Percentiles rank a stretch among this genome's conserved stretches.
Conservation (phyloP, 2,329 filamentous ascomycete genomes). For the Tolypocladium album region DNA sequence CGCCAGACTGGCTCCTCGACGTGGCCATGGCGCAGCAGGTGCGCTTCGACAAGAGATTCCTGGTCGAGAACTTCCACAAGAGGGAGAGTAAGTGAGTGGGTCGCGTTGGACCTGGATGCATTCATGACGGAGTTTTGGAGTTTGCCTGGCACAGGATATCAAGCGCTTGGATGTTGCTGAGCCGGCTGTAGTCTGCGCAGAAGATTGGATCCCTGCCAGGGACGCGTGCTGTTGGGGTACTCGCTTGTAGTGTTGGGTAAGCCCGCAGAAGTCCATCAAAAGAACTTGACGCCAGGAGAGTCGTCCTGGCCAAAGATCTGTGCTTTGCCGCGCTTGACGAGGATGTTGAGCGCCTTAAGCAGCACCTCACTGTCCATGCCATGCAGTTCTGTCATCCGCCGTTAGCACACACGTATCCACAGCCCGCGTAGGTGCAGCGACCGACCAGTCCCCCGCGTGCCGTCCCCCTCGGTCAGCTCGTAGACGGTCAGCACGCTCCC, state of each 20-base stretch:
- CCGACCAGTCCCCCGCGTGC: conserved; percentile 55
- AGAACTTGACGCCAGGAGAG: conserved; percentile 91
- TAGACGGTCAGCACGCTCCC: conserved; percentile 85
- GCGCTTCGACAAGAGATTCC: conserved; percentile 53
- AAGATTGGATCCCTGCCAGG: neutral
- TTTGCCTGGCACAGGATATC: neutral
- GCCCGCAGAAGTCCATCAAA: conserved; percentile 39
- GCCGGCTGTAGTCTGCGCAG: neutral
- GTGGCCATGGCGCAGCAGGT: conserved; percentile 82
- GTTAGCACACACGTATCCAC: neutral
- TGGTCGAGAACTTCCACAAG: conserved; percentile 34
- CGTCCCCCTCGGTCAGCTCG: conserved; percentile 83
- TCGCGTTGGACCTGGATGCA: neutral
- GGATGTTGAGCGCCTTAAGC: conserved; percentile 63
- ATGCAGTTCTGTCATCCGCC: conserved; percentile 43
- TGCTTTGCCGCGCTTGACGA: conserved; percentile 84
- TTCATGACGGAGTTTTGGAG: conserved; percentile 11
- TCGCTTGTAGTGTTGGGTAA: neutral
- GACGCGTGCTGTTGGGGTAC: neutral
- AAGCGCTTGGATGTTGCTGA: neutral
- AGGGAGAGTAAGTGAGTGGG: conserved; percentile 6
- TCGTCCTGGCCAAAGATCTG: conserved; percentile 89
- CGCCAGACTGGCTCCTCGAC: conserved; percentile 81
- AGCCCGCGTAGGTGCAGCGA: conserved; percentile 3
- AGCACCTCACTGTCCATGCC: conserved; percentile 81